These are phyloP conservation scores for Tolypocladium endophyticum DNA, from an alignment of 2,329 filamentous ascomycete species.

Conservation along the genomic window DNA sequence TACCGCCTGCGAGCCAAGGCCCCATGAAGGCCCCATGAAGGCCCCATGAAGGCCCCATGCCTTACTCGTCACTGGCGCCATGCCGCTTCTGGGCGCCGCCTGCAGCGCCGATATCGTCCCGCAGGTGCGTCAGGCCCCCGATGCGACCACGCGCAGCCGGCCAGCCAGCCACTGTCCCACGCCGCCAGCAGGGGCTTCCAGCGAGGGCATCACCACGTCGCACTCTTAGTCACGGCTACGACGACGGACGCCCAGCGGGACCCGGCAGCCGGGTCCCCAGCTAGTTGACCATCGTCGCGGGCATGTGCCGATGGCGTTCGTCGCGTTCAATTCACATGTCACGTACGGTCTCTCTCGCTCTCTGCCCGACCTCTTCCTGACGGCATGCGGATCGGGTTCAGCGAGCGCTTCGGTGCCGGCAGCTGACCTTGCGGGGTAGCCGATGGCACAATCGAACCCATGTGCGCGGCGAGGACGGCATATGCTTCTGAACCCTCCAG, in stretches of 20 bases:
- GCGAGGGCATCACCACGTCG: not conserved
- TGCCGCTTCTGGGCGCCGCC: not conserved
- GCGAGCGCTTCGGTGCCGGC: not conserved
- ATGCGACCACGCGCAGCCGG: not conserved
- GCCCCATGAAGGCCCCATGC: no score
- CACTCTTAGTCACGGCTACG: not conserved
- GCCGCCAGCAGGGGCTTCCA: no score
- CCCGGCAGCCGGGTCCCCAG: no score
- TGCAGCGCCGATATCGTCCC: constrained; percentile 2
- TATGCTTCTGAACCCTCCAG: no score
- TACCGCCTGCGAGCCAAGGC: not conserved
- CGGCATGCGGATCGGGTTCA: not conserved
- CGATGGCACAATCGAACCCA: not conserved
- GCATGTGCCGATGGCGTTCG: not conserved
- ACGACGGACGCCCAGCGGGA: no score
- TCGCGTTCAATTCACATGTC: not conserved
- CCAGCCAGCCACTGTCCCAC: not conserved
- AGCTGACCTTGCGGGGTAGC: not conserved
- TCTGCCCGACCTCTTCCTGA: not conserved
- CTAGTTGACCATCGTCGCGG: no score
- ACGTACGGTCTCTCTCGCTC: not conserved
- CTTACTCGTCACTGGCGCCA: not conserved
- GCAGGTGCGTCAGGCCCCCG: not conserved
- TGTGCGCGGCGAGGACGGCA: not conserved
- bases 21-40: no score